phyloP scores from a whole-genome alignment of 495 filamentous ascomycete genomes.

The Penicillium chermesinum region DNA sequence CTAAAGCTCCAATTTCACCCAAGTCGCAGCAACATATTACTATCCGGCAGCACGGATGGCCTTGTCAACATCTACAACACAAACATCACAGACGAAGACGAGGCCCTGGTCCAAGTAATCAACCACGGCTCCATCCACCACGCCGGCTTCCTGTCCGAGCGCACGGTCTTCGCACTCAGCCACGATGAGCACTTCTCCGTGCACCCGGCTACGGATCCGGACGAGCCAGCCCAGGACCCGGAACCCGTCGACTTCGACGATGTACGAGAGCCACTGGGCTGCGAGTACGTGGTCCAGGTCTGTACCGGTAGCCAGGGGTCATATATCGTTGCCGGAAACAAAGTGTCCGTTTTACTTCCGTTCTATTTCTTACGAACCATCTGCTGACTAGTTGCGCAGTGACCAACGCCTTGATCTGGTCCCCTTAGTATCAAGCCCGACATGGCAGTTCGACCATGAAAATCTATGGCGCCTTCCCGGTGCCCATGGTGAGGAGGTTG shows the following conservation, averaged over 20 bases:
- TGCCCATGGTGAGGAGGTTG: slow-evolving; percentile 79
- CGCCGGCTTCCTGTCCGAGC: slow-evolving; percentile 68
- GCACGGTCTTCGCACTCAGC: slow-evolving; percentile 67
- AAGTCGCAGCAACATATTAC: slow-evolving; percentile 53
- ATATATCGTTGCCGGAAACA: slow-evolving; percentile 42
- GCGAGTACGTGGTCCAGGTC: slow-evolving; percentile 80
- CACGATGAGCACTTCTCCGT: slow-evolving; percentile 78
- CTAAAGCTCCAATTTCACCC: slow-evolving; percentile 68
- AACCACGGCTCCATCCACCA: slow-evolving; percentile 87
- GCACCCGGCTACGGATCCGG: slow-evolving; percentile 59
- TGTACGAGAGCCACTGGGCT: slow-evolving; percentile 61
- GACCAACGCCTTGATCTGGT: slow-evolving; percentile 62
- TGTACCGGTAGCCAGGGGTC: slow-evolving; percentile 48
- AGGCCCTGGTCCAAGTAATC: slow-evolving; percentile 77
- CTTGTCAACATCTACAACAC: slow-evolving; percentile 82
- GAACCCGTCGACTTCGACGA: slow-evolving; percentile 66
- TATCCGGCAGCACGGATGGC: slow-evolving; percentile 90
- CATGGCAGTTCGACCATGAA: slow-evolving; percentile 59
- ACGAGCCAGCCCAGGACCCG: slow-evolving; percentile 47
- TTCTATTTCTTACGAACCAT: not conserved
- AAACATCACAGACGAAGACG: slow-evolving; percentile 71
- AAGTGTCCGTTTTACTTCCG: slow-evolving; percentile 29
- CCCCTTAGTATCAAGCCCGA: slow-evolving; percentile 50
- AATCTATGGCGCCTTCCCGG: slow-evolving; percentile 61
- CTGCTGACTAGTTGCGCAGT: slow-evolving; percentile 30